A percentile compares a stretch with the other conserved stretches of the same genome.
Evolutionary conservation across 129 eudicot genomes (phyloP).

Genomic region (Dittrichia graveolens): DNA sequence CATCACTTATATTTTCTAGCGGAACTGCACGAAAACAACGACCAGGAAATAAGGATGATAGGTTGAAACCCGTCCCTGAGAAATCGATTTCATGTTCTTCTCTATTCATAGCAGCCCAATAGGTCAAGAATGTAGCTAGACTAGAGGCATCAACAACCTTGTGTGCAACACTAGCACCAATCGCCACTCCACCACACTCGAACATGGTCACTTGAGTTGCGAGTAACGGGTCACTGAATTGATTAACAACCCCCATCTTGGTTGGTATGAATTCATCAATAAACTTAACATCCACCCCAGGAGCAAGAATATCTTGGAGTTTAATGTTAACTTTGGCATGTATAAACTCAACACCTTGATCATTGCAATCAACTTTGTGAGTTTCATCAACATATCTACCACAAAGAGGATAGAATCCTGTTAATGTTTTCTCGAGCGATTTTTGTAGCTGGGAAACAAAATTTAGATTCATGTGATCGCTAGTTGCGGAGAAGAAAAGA

Average conservation of each 20-base stretch:
- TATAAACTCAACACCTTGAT: conserved; percentile 16
- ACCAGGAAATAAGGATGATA: not conserved
- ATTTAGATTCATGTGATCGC: not conserved
- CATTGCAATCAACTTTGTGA: not conserved
- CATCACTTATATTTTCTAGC: not conserved
- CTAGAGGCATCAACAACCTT: not conserved
- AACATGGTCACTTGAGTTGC: not conserved
- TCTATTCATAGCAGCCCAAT: not conserved
- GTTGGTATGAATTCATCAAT: not conserved
- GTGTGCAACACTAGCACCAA: conserved; percentile 1
- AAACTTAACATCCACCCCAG: not conserved
- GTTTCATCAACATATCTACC: not conserved
- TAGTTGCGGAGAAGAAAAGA: not conserved
- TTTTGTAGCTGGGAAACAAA: not conserved
- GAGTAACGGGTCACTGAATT: not conserved
- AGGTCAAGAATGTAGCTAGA: not conserved
- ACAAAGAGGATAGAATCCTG: not conserved
- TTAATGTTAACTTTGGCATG: not conserved
- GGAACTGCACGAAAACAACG: not conserved
- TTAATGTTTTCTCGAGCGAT: not conserved
- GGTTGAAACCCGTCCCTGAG: not conserved
- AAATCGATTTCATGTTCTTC: not conserved
- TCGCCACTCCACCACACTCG: not conserved
- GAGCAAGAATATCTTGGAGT: not conserved
- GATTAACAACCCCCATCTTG: not conserved